phyloP scores from a whole-genome alignment of 2,329 filamentous ascomycete species.

The Trichoderma sp. region DNA sequence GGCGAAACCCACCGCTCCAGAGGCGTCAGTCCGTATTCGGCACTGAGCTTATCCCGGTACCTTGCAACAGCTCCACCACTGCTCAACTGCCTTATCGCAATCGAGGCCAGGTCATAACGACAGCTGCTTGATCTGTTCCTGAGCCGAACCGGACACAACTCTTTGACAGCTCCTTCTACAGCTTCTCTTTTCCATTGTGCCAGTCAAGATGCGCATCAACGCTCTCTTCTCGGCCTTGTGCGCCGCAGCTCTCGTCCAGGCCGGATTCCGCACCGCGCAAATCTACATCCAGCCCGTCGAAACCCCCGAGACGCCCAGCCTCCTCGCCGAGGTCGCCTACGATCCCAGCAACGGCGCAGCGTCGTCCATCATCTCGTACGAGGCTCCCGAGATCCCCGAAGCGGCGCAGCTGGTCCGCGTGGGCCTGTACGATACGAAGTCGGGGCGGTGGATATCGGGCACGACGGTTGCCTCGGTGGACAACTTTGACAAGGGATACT shows the following conservation, averaged over 20 bases:
- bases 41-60: not conserved
- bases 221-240: conserved; percentile 48
- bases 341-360: conserved; percentile 48
- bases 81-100: conserved; percentile 15
- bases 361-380: conserved; percentile 56
- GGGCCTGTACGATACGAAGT: conserved; percentile 56
- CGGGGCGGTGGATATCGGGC: conserved; percentile 54
- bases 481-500: conserved; percentile 64
- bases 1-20: conserved; percentile 3
- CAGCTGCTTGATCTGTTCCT: not conserved
- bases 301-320: conserved; percentile 41
- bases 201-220: conserved; percentile 46
- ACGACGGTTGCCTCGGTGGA: conserved; percentile 58
- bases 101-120: conserved; percentile 14
- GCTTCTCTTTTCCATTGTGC: not conserved
- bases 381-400: conserved; percentile 56
- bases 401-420: conserved; percentile 56
- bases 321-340: conserved; percentile 62
- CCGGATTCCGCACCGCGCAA: conserved; percentile 50
- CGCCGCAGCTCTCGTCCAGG: conserved; percentile 45
- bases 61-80: conserved; percentile 8
- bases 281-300: conserved; percentile 59
- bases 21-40: not conserved
- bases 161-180: not conserved
- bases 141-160: not conserved